Conservation (phyloP, 2,329 filamentous ascomycete genomes). For the Verticillium albo-atrum region DNA sequence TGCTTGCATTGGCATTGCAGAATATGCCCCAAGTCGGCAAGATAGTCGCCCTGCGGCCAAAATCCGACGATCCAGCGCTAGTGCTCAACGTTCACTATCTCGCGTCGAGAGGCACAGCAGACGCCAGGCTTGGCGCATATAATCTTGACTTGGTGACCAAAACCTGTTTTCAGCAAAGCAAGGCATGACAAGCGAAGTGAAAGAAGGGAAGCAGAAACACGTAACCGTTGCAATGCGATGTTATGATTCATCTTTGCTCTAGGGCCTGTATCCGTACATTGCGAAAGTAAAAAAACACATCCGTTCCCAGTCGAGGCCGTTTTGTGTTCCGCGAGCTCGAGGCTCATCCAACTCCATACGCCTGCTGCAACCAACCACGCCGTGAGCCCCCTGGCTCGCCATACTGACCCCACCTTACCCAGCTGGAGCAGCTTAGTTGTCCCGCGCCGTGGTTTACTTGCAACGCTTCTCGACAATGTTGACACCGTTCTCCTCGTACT, state of each 20-base stretch:
- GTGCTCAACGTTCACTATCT: too few species aligned
- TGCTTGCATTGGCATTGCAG: too few species aligned
- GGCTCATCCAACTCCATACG: slow-evolving; percentile 3
- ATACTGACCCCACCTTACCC: neutral
- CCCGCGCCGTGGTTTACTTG: slow-evolving; percentile 53
- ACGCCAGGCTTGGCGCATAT: too few species aligned
- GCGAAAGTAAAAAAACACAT: neutral
- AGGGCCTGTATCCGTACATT: neutral
- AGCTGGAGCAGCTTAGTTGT: neutral
- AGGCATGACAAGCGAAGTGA: too few species aligned
- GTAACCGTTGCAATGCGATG: neutral
- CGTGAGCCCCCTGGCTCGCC: neutral
- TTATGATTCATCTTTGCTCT: neutral
- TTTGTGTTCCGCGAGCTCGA: neutral
- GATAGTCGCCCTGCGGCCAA: too few species aligned
- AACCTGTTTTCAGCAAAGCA: too few species aligned
- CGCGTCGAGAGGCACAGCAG: too few species aligned
- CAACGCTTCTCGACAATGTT: slow-evolving; percentile 94
- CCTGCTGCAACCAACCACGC: slow-evolving; percentile 1
- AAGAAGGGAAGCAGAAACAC: neutral
- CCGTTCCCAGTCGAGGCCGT: neutral
- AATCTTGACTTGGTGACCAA: too few species aligned
- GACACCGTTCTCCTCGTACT: slow-evolving; percentile 92
- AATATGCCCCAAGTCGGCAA: too few species aligned
- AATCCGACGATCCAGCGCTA: too few species aligned